Evolutionary conservation across 1,284 basidiomycete genomes (phyloP).

Genomic region (Ceraceosorus guamensis): DNA sequence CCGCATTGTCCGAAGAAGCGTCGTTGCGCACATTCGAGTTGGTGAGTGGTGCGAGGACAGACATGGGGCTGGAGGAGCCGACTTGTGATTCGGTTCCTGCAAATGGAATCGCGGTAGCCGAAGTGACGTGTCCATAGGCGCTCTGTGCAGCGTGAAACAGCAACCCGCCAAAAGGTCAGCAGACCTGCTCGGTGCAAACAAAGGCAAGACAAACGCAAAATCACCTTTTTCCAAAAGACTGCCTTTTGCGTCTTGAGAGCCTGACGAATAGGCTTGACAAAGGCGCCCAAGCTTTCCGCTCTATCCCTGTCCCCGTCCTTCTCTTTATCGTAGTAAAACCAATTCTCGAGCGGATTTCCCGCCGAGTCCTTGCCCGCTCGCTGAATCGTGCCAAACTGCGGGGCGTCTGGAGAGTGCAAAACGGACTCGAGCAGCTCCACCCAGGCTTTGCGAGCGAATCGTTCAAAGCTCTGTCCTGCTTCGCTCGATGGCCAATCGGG

Average conservation of each 20-base stretch:
- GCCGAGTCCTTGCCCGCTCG: conserved; percentile 43
- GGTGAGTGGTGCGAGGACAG: too few relatives aligned
- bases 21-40: too few relatives aligned
- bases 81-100: conserved; percentile 5
- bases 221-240: conserved; percentile 44
- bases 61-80: conserved; percentile 3
- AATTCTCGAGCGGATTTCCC: conserved; percentile 44
- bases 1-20: too few relatives aligned
- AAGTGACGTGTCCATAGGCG: conserved; percentile 5
- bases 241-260: conserved; percentile 46
- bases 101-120: not conserved
- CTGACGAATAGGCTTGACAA: conserved; percentile 46
- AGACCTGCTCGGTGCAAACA: too few relatives aligned
- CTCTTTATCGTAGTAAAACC: conserved; percentile 11
- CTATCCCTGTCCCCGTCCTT: conserved; percentile 32
- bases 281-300: conserved; percentile 38
- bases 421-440: conserved; percentile 37
- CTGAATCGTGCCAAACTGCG: conserved; percentile 45
- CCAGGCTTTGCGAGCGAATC: conserved; percentile 34
- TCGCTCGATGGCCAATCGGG: conserved; percentile 16
- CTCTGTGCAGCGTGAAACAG: not conserved
- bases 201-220: not conserved
- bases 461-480: conserved; percentile 19
- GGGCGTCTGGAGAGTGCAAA: conserved; percentile 28
- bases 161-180: too few relatives aligned